phyloP scores from a whole-genome alignment of 441 rosid species.

The Populus hybrid region DNA sequence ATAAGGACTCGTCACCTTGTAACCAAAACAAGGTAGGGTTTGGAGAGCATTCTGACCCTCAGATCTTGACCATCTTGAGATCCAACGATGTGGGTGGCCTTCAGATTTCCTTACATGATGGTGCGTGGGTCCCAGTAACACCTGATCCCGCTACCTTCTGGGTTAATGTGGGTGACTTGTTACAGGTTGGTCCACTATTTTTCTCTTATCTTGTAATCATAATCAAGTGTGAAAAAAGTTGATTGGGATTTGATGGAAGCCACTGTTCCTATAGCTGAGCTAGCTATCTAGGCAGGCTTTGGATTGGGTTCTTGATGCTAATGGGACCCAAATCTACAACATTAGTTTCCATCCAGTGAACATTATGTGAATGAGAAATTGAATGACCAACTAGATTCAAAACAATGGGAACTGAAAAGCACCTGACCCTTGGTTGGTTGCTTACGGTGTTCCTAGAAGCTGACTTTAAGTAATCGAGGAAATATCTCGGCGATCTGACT shows the following conservation, averaged over 20 bases:
- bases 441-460: background rate
- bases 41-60: constrained; percentile 97
- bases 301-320: constrained; percentile 5
- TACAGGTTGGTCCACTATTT: constrained; percentile 51
- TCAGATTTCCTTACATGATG: constrained; percentile 49
- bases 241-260: constrained; percentile 20
- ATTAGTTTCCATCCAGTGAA: constrained; percentile 11
- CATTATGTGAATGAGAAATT: background rate
- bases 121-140: constrained; percentile 68
- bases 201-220: constrained; percentile 1
- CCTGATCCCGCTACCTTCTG: constrained; percentile 77
- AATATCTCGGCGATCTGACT: background rate
- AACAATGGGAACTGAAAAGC: constrained; percentile 18
- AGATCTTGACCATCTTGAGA: constrained; percentile 72
- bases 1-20: constrained; percentile 10
- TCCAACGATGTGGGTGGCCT: constrained; percentile 85
- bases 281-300: background rate
- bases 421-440: background rate
- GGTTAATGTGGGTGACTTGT: constrained; percentile 83
- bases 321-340: constrained; percentile 21
- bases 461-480: background rate
- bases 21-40: constrained; percentile 43
- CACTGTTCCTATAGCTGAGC: constrained; percentile 5
- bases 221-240: background rate
- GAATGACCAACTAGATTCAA: background rate